A percentile compares a stretch with the other conserved stretches of the same genome.
These are phyloP conservation scores for Phylloporus sp. DNA, from an alignment of 768 basidiomycete genomes.

Conservation along the genomic window DNA sequence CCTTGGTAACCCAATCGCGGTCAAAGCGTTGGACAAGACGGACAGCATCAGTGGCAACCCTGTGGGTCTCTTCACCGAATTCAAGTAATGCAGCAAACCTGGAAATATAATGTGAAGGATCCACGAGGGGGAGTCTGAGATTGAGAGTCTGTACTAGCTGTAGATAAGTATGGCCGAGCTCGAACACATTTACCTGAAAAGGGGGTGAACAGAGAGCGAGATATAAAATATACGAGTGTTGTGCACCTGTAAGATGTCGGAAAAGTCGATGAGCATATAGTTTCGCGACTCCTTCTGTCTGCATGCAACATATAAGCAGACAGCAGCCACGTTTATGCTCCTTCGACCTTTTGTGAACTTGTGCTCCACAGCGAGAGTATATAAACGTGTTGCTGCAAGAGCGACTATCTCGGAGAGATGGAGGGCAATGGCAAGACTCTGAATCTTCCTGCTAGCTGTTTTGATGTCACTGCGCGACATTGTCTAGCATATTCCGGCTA, in stretches of 20 bases:
- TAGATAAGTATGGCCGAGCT: constrained; percentile 93
- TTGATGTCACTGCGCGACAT: not conserved
- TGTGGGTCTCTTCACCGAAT: constrained; percentile 91
- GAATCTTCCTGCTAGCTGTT: constrained; percentile 78
- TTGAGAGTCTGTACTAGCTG: constrained; percentile 88
- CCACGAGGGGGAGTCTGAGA: constrained; percentile 82
- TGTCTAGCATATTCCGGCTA: not conserved
- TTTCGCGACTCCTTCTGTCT: constrained; percentile 85
- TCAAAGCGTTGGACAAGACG: constrained; percentile 93
- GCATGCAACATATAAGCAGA: constrained; percentile 93
- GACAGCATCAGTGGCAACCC: constrained; percentile 89
- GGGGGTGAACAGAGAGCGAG: not conserved
- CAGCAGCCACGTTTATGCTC: constrained; percentile 90
- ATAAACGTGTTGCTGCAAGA: constrained; percentile 79
- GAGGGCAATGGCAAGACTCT: constrained; percentile 73
- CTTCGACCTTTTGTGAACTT: constrained; percentile 93
- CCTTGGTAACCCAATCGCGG: constrained; percentile 96
- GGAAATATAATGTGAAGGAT: constrained; percentile 95
- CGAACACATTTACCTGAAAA: constrained; percentile 89
- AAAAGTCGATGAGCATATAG: constrained; percentile 99
- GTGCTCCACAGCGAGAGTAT: constrained; percentile 90
- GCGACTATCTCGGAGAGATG: constrained; percentile 77
- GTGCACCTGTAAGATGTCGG: constrained; percentile 83
- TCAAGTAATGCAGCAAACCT: constrained; percentile 93
- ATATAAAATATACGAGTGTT: not conserved